Evolutionary conservation across 2,329 filamentous ascomycete genomes (phyloP).

Genomic region (Hypoxylon rubiginosum): DNA sequence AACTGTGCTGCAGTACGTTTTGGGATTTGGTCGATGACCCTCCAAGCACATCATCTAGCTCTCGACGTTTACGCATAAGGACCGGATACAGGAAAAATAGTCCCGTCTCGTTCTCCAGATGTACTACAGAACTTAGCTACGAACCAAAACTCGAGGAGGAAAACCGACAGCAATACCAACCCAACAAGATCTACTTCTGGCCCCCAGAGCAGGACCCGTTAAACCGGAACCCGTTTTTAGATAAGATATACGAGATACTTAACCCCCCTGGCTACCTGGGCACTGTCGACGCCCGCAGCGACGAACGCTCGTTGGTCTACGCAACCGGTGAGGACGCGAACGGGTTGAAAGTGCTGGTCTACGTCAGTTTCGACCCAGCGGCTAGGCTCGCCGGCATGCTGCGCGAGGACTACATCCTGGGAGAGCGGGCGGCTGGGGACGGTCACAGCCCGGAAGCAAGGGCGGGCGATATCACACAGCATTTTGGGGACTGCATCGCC

Average conservation of each 20-base stretch:
- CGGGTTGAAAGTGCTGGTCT: conserved; percentile 45
- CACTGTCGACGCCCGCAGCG: conserved; percentile 42
- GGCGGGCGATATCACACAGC: not conserved
- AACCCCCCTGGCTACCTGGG: conserved; percentile 42
- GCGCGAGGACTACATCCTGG: conserved; percentile 36
- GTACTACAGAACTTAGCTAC: not conserved
- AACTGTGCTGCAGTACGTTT: conserved; percentile 65
- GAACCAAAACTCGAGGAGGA: conserved; percentile 13
- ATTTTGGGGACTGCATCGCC: not conserved
- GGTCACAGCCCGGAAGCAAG: not conserved
- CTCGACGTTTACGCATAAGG: conserved; percentile 62
- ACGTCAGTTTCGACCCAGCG: conserved; percentile 50
- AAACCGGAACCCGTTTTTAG: conserved; percentile 25
- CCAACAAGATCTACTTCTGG: conserved; percentile 47
- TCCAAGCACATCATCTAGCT: conserved; percentile 50
- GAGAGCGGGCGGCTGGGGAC: conserved; percentile 27
- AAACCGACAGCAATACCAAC: conserved; percentile 30
- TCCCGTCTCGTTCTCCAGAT: conserved; percentile 30
- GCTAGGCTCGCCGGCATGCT: conserved; percentile 44
- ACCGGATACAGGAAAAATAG: conserved; percentile 60
- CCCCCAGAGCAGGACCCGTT: conserved; percentile 40
- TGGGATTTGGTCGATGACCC: conserved; percentile 71
- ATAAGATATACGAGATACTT: conserved; percentile 42
- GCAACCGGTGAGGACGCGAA: conserved; percentile 39
- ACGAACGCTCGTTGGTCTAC: conserved; percentile 50